These are phyloP conservation scores for Myriosclerotinia duriaeana DNA, from an alignment of 2,329 filamentous ascomycete species.

Conservation along the genomic window DNA sequence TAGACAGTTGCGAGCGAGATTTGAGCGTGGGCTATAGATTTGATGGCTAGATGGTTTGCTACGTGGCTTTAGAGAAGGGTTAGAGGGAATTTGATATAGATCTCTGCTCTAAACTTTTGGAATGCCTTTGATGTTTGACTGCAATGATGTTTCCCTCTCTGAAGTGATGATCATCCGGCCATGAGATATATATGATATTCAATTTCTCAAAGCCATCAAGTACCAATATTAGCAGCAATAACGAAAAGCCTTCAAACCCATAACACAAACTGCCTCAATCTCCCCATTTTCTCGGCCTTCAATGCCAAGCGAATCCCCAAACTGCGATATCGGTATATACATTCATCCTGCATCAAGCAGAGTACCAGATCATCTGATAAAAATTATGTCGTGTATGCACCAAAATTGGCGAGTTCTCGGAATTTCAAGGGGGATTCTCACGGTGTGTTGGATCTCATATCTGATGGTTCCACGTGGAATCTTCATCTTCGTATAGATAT, in stretches of 20 bases:
- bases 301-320: neutral
- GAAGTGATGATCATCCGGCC: neutral
- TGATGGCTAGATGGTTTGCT: neutral
- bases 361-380: neutral
- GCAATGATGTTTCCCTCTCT: neutral
- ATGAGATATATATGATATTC: neutral
- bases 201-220: neutral
- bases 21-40: neutral
- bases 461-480: neutral
- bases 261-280: neutral
- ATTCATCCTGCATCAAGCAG: neutral
- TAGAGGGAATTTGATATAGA: conserved; percentile 20
- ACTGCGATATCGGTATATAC: neutral
- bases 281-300: neutral
- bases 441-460: neutral
- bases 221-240: too few species aligned
- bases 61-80: neutral
- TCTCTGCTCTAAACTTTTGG: conserved; percentile 9
- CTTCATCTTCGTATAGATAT: neutral
- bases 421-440: too few species aligned
- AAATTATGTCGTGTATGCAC: neutral
- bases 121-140: neutral
- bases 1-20: conserved; percentile 3
- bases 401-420: too few species aligned
- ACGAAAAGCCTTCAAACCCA: neutral